Percentiles rank a stretch among this genome's conserved stretches.
Evolutionary conservation across 768 basidiomycete species (phyloP).

Genomic region (Sutorius australiensis): DNA sequence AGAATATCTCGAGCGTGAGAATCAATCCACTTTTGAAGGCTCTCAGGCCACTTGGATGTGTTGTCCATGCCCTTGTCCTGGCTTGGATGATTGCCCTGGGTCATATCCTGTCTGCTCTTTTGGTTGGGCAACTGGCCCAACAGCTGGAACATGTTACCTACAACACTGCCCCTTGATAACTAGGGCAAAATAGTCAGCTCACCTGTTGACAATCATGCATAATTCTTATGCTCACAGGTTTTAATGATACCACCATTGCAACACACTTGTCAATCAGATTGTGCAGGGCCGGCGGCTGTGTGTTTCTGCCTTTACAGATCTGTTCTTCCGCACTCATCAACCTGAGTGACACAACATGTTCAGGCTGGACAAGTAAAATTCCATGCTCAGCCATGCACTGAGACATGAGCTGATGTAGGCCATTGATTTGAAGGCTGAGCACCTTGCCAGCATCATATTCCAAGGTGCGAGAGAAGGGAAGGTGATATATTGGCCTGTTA

Average conservation of each 20-base stretch:
- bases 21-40: not conserved
- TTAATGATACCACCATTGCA: no score
- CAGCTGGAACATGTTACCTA: not conserved
- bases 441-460: conserved; percentile 1
- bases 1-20: not conserved
- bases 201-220: no score
- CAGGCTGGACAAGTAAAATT: conserved; percentile 44
- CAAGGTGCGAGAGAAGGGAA: conserved; percentile 44
- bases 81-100: not conserved
- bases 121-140: not conserved
- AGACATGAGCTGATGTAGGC: conserved; percentile 31
- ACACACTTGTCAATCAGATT: not conserved
- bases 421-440: conserved; percentile 6
- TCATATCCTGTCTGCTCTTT: not conserved
- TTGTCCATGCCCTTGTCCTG: not conserved
- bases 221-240: not conserved
- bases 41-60: not conserved
- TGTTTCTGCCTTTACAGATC: not conserved
- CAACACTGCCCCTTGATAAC: not conserved
- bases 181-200: not conserved
- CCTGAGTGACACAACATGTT: conserved; percentile 47
- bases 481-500: conserved; percentile 43
- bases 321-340: conserved; percentile 39
- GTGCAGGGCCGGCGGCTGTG: conserved; percentile 8
- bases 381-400: conserved; percentile 37